A percentile compares a stretch with the other conserved stretches of the same genome.
Evolutionary conservation across 495 filamentous ascomycete genomes (phyloP).

Genomic region (Aspergillus homomorphus): DNA sequence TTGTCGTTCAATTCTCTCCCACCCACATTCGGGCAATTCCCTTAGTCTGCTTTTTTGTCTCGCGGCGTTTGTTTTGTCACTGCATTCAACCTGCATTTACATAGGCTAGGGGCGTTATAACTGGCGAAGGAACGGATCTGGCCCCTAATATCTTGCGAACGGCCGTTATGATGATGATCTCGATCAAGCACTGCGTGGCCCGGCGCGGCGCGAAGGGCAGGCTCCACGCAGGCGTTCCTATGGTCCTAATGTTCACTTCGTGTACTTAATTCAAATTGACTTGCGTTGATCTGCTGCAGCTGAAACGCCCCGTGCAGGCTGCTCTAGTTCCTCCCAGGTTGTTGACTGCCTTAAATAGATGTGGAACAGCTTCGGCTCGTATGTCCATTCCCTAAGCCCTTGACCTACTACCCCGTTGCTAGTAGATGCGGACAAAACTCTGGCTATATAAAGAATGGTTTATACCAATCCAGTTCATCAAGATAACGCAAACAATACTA

Average conservation of each 20-base stretch:
- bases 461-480: no score
- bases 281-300: neutral
- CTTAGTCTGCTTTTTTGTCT: slow-evolving; percentile 4
- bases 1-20: slow-evolving; percentile 5
- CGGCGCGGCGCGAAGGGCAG: slow-evolving; percentile 8
- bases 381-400: no score
- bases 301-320: no score
- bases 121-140: slow-evolving; percentile 12
- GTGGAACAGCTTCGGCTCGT: no score
- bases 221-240: slow-evolving; percentile 6
- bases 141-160: slow-evolving; percentile 11
- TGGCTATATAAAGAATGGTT: no score
- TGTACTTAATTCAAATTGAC: slow-evolving; percentile 9
- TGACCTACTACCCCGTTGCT: no score
- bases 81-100: slow-evolving; percentile 28
- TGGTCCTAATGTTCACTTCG: neutral
- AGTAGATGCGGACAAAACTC: no score
- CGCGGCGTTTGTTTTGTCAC: slow-evolving; percentile 5
- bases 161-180: slow-evolving; percentile 11
- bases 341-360: no score
- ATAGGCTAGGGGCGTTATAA: slow-evolving; percentile 22
- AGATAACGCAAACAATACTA: no score
- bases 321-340: no score
- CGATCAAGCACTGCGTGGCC: slow-evolving; percentile 1
- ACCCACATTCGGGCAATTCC: slow-evolving; percentile 7